phyloP scores from a whole-genome alignment of 108 stramenopile species.

The Skeletonema menzelii region DNA sequence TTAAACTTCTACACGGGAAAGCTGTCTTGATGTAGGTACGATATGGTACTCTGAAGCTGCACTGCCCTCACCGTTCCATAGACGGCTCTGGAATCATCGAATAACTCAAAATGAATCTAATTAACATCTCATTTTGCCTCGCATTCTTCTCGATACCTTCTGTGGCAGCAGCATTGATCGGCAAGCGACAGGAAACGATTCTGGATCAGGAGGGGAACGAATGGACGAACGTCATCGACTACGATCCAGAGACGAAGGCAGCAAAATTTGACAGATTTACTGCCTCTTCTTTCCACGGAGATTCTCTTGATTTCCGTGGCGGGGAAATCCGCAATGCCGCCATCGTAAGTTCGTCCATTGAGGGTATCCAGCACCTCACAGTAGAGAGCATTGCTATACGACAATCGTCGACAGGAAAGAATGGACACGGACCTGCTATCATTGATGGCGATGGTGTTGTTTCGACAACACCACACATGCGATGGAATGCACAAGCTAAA shows the following conservation, averaged over 20 bases:
- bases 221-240: not conserved
- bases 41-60: too few species aligned
- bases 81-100: not conserved
- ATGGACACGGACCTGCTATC: constrained; percentile 33
- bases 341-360: constrained; percentile 26
- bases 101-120: not conserved
- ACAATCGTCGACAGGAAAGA: constrained; percentile 12
- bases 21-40: too few species aligned
- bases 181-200: constrained; percentile 1
- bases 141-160: not conserved
- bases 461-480: constrained; percentile 18
- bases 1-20: too few species aligned
- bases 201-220: constrained; percentile 1
- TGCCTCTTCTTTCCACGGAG: constrained; percentile 35
- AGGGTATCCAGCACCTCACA: constrained; percentile 37
- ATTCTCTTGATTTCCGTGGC: constrained; percentile 41
- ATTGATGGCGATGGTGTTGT: constrained; percentile 32
- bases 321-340: constrained; percentile 35
- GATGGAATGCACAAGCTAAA: constrained; percentile 27
- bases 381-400: constrained; percentile 34
- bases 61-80: too few species aligned
- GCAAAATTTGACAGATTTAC: constrained; percentile 22
- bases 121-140: not conserved
- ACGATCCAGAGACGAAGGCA: not conserved
- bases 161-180: not conserved